phyloP scores from a whole-genome alignment of 257 asterid genomes.

The Leptodermis oblonga region DNA sequence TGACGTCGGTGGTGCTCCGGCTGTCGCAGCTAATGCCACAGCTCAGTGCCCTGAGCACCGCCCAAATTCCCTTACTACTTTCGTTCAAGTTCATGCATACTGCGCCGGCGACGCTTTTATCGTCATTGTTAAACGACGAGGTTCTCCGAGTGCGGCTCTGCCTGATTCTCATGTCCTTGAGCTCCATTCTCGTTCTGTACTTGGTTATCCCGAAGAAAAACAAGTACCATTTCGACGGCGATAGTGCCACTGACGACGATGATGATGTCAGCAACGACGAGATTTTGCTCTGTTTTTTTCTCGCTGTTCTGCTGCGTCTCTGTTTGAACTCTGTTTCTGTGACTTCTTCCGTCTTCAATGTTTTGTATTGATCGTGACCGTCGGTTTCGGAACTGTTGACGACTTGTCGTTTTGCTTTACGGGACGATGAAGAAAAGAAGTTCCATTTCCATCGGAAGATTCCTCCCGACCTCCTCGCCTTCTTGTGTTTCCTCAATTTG shows the following conservation, averaged over 20 bases:
- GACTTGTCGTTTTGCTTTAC: constrained; percentile 10
- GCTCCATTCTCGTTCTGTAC: constrained; percentile 37
- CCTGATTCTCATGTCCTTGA: constrained; percentile 55
- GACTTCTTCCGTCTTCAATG: too few species aligned
- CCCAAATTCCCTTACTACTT: constrained; percentile 34
- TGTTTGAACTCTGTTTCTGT: too few species aligned
- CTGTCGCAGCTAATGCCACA: constrained; percentile 30
- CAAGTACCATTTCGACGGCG: constrained; percentile 48
- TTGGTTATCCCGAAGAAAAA: constrained; percentile 49
- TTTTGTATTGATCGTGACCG: neutral
- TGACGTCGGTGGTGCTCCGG: constrained; percentile 18
- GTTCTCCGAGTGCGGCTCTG: constrained; percentile 47
- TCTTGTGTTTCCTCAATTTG: constrained; percentile 5
- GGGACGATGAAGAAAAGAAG: constrained; percentile 8
- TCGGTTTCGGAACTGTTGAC: constrained; percentile 4
- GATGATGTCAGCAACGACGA: constrained; percentile 36
- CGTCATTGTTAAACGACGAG: constrained; percentile 13
- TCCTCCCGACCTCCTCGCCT: neutral
- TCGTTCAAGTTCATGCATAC: constrained; percentile 10
- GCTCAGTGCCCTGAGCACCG: constrained; percentile 53
- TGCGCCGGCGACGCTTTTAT: neutral
- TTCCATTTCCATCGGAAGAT: constrained; percentile 19
- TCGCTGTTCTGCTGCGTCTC: too few species aligned
- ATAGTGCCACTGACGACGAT: neutral
- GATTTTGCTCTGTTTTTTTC: constrained; percentile 24